Percentiles rank a stretch among this genome's conserved stretches.
phyloP scores from a whole-genome alignment of 2,329 filamentous ascomycete genomes.

The Phialophora macrospora region DNA sequence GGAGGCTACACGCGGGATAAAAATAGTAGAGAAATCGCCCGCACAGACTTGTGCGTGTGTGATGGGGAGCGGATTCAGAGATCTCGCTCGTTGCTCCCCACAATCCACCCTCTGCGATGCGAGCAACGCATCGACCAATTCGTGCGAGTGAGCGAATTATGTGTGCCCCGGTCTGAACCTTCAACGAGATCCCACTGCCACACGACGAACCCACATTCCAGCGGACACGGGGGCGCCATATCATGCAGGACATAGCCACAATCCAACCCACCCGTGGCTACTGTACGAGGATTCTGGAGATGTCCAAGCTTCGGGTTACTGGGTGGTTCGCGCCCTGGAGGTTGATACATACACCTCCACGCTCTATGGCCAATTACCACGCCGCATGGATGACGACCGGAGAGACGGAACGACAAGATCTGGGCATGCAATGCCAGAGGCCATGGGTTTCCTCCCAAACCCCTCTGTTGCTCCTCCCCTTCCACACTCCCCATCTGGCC shows the following conservation, averaged over 20 bases:
- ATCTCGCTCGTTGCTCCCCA: background rate
- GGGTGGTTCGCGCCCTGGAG: background rate
- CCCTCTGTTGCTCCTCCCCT: background rate
- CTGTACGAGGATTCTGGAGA: background rate
- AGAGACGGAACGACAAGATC: slow-evolving; percentile 7
- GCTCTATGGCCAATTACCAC: background rate
- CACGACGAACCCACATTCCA: background rate
- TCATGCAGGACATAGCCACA: background rate
- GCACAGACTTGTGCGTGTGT: background rate
- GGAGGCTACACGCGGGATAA: background rate
- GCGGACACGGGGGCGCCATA: background rate
- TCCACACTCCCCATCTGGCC: background rate
- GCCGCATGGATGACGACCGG: background rate
- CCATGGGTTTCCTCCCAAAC: background rate
- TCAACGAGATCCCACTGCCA: background rate
- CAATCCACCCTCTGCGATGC: background rate
- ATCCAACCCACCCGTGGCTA: background rate
- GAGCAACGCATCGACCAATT: background rate
- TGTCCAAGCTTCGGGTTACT: background rate
- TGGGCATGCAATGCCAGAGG: background rate
- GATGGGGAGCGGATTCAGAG: background rate
- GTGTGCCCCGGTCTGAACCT: background rate
- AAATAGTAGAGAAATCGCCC: background rate
- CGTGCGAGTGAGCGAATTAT: background rate
- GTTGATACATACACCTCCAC: background rate